phyloP scores from a whole-genome alignment of 192 early-diverging fungal species.

The Coemansia sp. region DNA sequence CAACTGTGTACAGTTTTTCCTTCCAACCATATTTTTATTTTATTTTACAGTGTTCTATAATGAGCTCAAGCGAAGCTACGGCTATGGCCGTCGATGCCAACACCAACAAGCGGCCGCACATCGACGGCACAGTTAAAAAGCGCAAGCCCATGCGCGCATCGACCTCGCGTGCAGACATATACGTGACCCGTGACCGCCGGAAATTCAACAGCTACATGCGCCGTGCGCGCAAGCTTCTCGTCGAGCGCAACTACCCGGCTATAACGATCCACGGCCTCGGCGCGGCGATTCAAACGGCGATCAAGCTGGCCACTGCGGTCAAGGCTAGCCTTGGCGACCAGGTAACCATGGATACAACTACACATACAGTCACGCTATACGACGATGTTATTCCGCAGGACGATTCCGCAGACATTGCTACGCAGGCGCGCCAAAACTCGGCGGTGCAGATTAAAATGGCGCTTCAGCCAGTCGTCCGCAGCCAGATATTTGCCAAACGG shows the following conservation, averaged over 20 bases:
- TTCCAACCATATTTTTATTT: too few relatives aligned
- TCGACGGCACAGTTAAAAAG: slow-evolving; percentile 24
- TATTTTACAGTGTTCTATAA: not conserved
- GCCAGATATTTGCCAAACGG: slow-evolving; percentile 10
- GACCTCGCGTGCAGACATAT: slow-evolving; percentile 72
- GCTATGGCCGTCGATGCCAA: not conserved
- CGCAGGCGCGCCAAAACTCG: slow-evolving; percentile 63
- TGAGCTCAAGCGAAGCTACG: not conserved
- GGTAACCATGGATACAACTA: slow-evolving; percentile 61
- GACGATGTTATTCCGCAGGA: slow-evolving; percentile 77
- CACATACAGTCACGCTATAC: slow-evolving; percentile 66
- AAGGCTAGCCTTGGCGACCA: slow-evolving; percentile 59
- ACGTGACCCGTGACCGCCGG: slow-evolving; percentile 66
- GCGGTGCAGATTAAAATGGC: slow-evolving; percentile 68
- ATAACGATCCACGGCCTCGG: slow-evolving; percentile 81
- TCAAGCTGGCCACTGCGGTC: slow-evolving; percentile 63
- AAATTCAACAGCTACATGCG: slow-evolving; percentile 60
- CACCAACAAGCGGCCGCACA: not conserved
- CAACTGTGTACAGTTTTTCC: too few relatives aligned
- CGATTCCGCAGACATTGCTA: slow-evolving; percentile 56
- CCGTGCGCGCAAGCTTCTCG: slow-evolving; percentile 64
- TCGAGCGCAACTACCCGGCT: slow-evolving; percentile 57
- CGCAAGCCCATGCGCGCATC: slow-evolving; percentile 62
- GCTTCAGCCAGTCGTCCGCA: slow-evolving; percentile 3
- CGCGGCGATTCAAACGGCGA: slow-evolving; percentile 66